Conservation (phyloP, 2,329 filamentous ascomycete genomes). For the Fusarium nematophilum region DNA sequence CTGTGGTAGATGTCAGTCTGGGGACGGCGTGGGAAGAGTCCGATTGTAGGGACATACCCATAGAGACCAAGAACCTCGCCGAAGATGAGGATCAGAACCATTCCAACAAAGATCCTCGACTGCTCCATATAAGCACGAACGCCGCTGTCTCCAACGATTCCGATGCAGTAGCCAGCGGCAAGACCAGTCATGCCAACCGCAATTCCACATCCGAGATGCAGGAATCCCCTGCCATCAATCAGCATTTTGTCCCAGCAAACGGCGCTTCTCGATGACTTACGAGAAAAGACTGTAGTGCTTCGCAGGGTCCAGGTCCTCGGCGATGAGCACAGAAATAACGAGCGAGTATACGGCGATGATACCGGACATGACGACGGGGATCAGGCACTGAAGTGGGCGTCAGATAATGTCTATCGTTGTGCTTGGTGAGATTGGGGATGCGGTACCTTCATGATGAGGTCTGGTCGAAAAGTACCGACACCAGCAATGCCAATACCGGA, state of each 20-base stretch:
- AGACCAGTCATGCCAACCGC: constrained; percentile 93
- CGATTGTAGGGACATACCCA: constrained; percentile 70
- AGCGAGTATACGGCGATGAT: constrained; percentile 98
- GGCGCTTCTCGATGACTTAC: constrained; percentile 59
- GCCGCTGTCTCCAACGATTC: constrained; percentile 92
- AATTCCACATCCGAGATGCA: constrained; percentile 91
- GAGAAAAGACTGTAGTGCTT: constrained; percentile 84
- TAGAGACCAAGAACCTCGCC: constrained; percentile 97
- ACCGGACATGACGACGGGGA: constrained; percentile 97
- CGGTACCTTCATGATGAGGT: constrained; percentile 90
- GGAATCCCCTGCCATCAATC: constrained; percentile 74
- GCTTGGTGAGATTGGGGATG: constrained; percentile 1
- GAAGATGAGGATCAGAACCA: constrained; percentile 99
- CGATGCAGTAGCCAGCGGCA: constrained; percentile 96
- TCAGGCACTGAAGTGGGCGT: constrained; percentile 71
- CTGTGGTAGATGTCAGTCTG: constrained; percentile 56
- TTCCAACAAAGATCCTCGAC: constrained; percentile 95
- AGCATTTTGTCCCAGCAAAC: constrained; percentile 19
- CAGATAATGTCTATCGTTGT: constrained; percentile 13
- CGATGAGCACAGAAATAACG: constrained; percentile 95
- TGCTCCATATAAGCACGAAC: constrained; percentile 97
- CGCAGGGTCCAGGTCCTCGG: constrained; percentile 84
- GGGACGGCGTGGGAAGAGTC: constrained; percentile 1
- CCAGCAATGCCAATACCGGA: constrained; percentile 89
- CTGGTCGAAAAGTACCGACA: constrained; percentile 85